Conservation (phyloP, 1,284 basidiomycete genomes). For the Athelia psychrophila region DNA sequence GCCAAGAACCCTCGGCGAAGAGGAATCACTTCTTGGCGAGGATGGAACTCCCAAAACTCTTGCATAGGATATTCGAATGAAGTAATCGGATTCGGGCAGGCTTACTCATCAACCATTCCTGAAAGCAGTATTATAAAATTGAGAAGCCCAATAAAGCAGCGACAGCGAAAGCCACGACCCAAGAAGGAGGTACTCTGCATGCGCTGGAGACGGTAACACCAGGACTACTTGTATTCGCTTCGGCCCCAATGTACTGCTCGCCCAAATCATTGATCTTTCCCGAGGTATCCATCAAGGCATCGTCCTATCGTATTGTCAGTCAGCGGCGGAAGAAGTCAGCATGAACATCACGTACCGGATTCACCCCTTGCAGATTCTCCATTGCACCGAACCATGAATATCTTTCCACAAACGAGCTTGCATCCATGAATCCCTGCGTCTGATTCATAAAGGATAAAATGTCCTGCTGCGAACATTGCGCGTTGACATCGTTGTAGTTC, state of each 20-base stretch:
- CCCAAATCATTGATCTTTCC: slow-evolving; percentile 31
- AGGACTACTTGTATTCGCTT: background rate
- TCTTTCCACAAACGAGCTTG: slow-evolving; percentile 44
- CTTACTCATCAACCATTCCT: too few relatives aligned
- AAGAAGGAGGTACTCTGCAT: background rate
- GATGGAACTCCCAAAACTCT: slow-evolving; percentile 57
- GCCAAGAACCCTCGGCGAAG: slow-evolving; percentile 61
- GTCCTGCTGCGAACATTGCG: slow-evolving; percentile 45
- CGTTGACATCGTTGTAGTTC: slow-evolving; percentile 50
- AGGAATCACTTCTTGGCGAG: slow-evolving; percentile 53
- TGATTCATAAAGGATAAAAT: slow-evolving; percentile 48
- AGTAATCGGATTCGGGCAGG: background rate
- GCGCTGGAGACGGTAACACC: background rate
- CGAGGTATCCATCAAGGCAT: slow-evolving; percentile 30
- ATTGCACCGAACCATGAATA: slow-evolving; percentile 47
- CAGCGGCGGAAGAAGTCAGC: background rate
- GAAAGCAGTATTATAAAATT: too few relatives aligned
- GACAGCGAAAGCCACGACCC: background rate
- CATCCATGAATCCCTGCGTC: slow-evolving; percentile 55
- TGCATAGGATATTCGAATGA: slow-evolving; percentile 10
- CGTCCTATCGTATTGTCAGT: slow-evolving; percentile 15
- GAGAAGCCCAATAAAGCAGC: background rate
- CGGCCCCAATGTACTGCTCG: slow-evolving; percentile 29
- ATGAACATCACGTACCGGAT: slow-evolving; percentile 20
- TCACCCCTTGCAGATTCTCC: slow-evolving; percentile 32